phyloP scores from a whole-genome alignment of 1,284 basidiomycete species.

The Coniophora puteana region DNA sequence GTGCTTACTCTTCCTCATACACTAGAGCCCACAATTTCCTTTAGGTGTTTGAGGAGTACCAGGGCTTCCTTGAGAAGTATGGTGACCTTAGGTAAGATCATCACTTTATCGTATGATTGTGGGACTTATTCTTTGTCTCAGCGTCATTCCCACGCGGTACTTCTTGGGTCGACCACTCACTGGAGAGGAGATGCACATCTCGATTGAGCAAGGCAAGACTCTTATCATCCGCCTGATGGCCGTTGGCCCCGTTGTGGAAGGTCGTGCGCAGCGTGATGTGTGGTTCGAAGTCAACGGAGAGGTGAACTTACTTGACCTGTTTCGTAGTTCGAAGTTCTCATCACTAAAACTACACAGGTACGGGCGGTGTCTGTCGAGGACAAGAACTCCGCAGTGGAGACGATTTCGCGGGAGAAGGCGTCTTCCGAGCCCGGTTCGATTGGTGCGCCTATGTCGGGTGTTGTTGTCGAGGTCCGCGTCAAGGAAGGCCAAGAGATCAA shows the following conservation, averaged over 20 bases:
- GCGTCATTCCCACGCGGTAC: constrained; percentile 93
- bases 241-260: constrained; percentile 88
- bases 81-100: constrained; percentile 82
- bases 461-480: constrained; percentile 96
- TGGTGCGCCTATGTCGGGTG: constrained; percentile 95
- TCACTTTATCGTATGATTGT: constrained; percentile 9
- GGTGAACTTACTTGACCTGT: constrained; percentile 43
- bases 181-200: constrained; percentile 95
- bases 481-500: constrained; percentile 97
- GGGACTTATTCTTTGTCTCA: constrained; percentile 26
- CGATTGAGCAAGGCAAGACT: constrained; percentile 97
- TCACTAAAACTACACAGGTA: constrained; percentile 43
- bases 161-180: constrained; percentile 92
- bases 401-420: constrained; percentile 91
- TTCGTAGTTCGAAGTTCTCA: too few relatives aligned
- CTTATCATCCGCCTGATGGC: constrained; percentile 96
- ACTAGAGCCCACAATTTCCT: constrained; percentile 14
- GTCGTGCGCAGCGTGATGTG: constrained; percentile 90
- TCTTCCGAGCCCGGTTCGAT: constrained; percentile 91
- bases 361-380: constrained; percentile 94
- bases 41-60: constrained; percentile 97
- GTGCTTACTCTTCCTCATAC: constrained; percentile 9
- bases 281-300: constrained; percentile 99
- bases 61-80: constrained; percentile 91
- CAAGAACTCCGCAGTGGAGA: constrained; percentile 94